Evolutionary conservation across 208 protist species (phyloP), one percentile per base, ranked within the genome.

Genomic region (Porcisia deanei): DNA sequence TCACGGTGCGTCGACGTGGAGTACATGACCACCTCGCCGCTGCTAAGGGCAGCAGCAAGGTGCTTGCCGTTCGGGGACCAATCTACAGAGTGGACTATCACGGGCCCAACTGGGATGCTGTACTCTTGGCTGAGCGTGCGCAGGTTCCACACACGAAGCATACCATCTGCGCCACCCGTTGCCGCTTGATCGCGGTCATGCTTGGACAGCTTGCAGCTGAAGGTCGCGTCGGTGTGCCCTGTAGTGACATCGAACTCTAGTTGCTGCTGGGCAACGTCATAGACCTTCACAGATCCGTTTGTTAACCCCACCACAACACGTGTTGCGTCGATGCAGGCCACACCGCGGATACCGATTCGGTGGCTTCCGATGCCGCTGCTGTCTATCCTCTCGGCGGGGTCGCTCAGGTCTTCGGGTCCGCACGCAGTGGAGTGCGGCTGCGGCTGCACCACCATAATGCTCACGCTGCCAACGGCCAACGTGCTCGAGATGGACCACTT

Each of bases 31-130:
- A 96, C 86, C 79, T 96, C 90, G 0, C 93, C 93, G 63, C 81
- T 95, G 6, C 85, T 83, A 47, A 97, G 87, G n/a, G 77, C 87
- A 3, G 85, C 90, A 25, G 79, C 77, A 69, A 96, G 65, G 80
- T 94, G 84, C 75, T 97, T 96, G 20, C 93, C 93, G 61, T 91
- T 91, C 52, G 88, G 82, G 63, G 88, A 91, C 93, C 93, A 97
- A 64, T 94, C 91, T 8, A 94, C 71, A 3, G 83, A 83, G 81
- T 91, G 84, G 37, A 96, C 90, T 77, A 90, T 89, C n/a, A 94
- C 90, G 55, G 76, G 69, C 25, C 92, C 91, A 0, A 91, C 87
- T 30, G 84, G 65, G 43, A 94, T 93, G 14, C 70, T 77, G 81
- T 85, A 76, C 55, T 85, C 77, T 45, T 91, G 75, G 58, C 71